Evolutionary conservation across 352 stramenopile species (phyloP).

Genomic region (Phytophthora meadii): DNA sequence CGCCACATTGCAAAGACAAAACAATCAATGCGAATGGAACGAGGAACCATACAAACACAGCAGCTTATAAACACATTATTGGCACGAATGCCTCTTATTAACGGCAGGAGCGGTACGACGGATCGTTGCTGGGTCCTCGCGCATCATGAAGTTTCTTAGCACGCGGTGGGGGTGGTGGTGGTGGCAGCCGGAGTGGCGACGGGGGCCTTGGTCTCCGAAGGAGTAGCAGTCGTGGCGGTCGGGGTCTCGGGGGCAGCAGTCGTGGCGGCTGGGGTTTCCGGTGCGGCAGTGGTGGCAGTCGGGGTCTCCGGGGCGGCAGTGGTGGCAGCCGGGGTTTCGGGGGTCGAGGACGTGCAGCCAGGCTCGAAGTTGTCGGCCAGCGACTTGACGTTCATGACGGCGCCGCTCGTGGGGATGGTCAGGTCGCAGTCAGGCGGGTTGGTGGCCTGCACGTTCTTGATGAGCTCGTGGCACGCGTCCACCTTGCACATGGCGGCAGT

Average conservation of each 20-base stretch:
- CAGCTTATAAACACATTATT: slow-evolving; percentile 25
- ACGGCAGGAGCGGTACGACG: slow-evolving; percentile 25
- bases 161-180: slow-evolving; percentile 24
- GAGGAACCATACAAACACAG: neutral
- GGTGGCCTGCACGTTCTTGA: slow-evolving; percentile 35
- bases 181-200: slow-evolving; percentile 11
- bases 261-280: slow-evolving; percentile 6
- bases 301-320: slow-evolving; percentile 2
- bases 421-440: slow-evolving; percentile 50
- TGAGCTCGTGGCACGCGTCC: slow-evolving; percentile 39
- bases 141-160: slow-evolving; percentile 24
- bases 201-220: no score
- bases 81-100: slow-evolving; percentile 33
- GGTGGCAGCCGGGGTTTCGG: slow-evolving; percentile 15
- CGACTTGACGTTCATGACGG: slow-evolving; percentile 47
- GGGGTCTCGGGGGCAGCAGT: neutral
- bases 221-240: neutral
- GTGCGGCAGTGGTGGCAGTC: neutral
- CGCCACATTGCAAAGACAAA: no score
- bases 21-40: no score
- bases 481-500: slow-evolving; percentile 48
- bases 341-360: slow-evolving; percentile 29
- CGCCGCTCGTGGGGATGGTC: slow-evolving; percentile 42
- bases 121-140: slow-evolving; percentile 24
- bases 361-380: slow-evolving; percentile 43